A percentile compares a stretch with the other conserved stretches of the same genome.
Conservation (phyloP, 306 rosid species). For the Oxytropis ochrocephala region DNA sequence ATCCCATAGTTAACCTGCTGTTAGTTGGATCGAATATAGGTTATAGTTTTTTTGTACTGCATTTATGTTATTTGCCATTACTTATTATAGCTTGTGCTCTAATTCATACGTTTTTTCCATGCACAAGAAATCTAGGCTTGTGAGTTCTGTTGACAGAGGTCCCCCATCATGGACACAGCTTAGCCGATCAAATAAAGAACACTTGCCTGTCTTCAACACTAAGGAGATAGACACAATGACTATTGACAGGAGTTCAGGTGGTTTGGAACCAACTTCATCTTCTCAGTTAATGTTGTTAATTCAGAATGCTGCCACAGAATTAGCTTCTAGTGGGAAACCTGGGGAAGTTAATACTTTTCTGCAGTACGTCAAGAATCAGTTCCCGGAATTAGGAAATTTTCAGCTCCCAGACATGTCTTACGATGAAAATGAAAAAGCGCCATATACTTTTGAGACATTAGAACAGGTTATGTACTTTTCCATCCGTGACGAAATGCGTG, state of each 20-base stretch:
- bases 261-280: slow-evolving; percentile 39
- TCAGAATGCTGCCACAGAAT: slow-evolving; percentile 52
- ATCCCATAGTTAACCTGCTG: not conserved
- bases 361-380: slow-evolving; percentile 45
- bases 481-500: slow-evolving; percentile 45
- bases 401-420: slow-evolving; percentile 39
- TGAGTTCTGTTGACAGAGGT: slow-evolving; percentile 69
- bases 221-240: slow-evolving; percentile 36
- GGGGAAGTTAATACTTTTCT: slow-evolving; percentile 51
- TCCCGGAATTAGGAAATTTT: slow-evolving; percentile 45
- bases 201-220: slow-evolving; percentile 20
- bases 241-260: slow-evolving; percentile 27
- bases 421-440: slow-evolving; percentile 30
- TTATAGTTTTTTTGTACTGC: slow-evolving; percentile 3
- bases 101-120: slow-evolving; percentile 14
- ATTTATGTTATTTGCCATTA: not conserved
- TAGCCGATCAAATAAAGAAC: slow-evolving; percentile 40
- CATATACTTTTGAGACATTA: slow-evolving; percentile 47
- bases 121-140: slow-evolving; percentile 80
- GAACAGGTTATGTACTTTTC: slow-evolving; percentile 61
- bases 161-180: slow-evolving; percentile 69
- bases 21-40: slow-evolving; percentile 5
- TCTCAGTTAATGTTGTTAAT: slow-evolving; percentile 36
- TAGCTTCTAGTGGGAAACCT: slow-evolving; percentile 43
- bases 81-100: slow-evolving; percentile 6